A percentile compares a stretch with the other conserved stretches of the same genome.
Evolutionary conservation across 331 rosid species (phyloP).

Genomic region (Dryas integrifolia): DNA sequence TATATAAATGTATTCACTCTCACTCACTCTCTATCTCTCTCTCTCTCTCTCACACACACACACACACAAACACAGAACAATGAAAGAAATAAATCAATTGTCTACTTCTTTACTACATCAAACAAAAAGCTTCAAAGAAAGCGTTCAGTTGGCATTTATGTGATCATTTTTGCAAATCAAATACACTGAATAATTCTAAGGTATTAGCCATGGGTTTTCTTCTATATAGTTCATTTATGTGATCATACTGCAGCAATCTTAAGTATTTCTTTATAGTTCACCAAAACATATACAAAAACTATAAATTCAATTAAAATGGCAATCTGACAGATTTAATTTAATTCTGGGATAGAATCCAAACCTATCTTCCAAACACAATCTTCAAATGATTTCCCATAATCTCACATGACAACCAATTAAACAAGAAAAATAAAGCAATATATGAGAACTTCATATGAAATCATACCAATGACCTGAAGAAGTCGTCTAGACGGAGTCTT

Average conservation of each 20-base stretch:
- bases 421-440: not conserved
- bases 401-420: not conserved
- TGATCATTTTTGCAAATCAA: not conserved
- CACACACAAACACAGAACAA: too few species aligned
- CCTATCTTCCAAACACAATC: not conserved
- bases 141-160: not conserved
- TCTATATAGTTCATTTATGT: not conserved
- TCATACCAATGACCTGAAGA: conserved; percentile 94
- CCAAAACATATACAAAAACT: not conserved
- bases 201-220: not conserved
- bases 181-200: not conserved
- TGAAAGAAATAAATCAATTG: too few species aligned
- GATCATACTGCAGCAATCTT: not conserved
- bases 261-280: not conserved
- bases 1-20: not conserved
- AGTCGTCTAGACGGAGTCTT: conserved; percentile 60
- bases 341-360: not conserved
- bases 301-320: not conserved
- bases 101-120: not conserved
- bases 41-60: not conserved
- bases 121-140: not conserved
- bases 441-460: conserved; percentile 18
- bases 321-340: not conserved
- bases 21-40: not conserved
- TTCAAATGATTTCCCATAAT: not conserved